These are phyloP conservation scores for Lagerstroemia speciosa DNA, from an alignment of 345 rosid species.

Conservation along the genomic window DNA sequence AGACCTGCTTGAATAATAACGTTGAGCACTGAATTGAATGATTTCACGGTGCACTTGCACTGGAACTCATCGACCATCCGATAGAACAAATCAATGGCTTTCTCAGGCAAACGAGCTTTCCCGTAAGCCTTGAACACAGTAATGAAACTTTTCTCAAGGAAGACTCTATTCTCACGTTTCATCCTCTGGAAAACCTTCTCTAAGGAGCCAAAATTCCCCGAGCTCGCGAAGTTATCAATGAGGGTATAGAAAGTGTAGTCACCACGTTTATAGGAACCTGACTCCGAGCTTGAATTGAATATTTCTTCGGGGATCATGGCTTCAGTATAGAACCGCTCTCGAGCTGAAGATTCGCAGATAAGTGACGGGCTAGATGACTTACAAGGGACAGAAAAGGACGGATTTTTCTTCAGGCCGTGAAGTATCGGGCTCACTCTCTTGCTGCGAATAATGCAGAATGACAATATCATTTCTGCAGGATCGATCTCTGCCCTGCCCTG, in stretches of 20 bases:
- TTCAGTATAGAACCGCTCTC: conserved; percentile 14
- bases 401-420: conserved; percentile 2
- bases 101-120: conserved; percentile 47
- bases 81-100: conserved; percentile 60
- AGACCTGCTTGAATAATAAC: conserved; percentile 52
- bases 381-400: background rate
- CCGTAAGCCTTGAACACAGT: conserved; percentile 67
- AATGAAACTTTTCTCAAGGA: conserved; percentile 50
- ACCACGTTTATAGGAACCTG: conserved; percentile 61
- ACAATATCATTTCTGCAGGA: background rate
- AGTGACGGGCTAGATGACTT: background rate
- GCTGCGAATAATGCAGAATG: background rate
- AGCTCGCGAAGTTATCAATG: conserved; percentile 45
- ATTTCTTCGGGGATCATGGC: conserved; percentile 42
- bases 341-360: conserved; percentile 15
- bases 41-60: conserved; percentile 64
- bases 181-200: conserved; percentile 53
- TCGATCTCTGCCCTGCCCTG: background rate
- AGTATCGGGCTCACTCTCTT: background rate
- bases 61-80: conserved; percentile 52
- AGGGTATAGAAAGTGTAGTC: conserved; percentile 73
- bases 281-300: conserved; percentile 37
- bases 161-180: conserved; percentile 47
- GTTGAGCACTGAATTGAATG: conserved; percentile 83
- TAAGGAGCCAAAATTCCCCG: conserved; percentile 47